Percentiles rank a stretch among this genome's conserved stretches.
These are phyloP conservation scores for Pichia membranifaciens DNA, from an alignment of 805 yeast genomes.

Conservation along the genomic window DNA sequence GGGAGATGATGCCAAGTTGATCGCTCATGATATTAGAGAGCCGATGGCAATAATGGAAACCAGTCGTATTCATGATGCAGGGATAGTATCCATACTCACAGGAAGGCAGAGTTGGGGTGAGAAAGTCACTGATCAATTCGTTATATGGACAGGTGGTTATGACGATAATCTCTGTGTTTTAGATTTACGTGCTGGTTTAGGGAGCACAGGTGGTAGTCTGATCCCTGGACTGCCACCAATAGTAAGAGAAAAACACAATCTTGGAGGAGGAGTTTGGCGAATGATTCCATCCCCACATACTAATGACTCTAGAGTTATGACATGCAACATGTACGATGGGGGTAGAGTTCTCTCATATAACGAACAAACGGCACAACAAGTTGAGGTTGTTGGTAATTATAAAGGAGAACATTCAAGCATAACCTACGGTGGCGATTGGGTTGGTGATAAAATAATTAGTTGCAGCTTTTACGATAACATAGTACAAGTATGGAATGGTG, in stretches of 20 bases:
- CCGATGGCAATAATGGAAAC: constrained; percentile 33
- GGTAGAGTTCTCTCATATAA: constrained; percentile 57
- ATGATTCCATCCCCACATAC: constrained; percentile 55
- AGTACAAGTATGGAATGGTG: constrained; percentile 62
- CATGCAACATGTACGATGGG: constrained; percentile 96
- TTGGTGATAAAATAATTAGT: constrained; percentile 52
- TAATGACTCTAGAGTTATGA: constrained; percentile 46
- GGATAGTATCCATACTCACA: constrained; percentile 77
- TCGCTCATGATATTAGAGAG: constrained; percentile 63
- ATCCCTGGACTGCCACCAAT: constrained; percentile 45
- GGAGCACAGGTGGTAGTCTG: constrained; percentile 19
- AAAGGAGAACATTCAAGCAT: constrained; percentile 79
- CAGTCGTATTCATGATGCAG: constrained; percentile 74
- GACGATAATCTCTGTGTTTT: constrained; percentile 71
- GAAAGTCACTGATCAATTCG: constrained; percentile 31
- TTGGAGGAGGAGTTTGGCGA: constrained; percentile 97
- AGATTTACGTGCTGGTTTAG: constrained; percentile 52
- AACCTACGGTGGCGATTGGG: constrained; percentile 96
- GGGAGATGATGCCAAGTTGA: constrained; percentile 78
- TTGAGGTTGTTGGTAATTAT: constrained; percentile 37
- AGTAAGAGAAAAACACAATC: constrained; percentile 37
- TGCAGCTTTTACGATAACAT: constrained; percentile 90
- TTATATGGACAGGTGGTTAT: constrained; percentile 83
- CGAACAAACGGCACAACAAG: constrained; percentile 19
- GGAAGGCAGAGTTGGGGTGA: constrained; percentile 39